phyloP scores from a whole-genome alignment of 2,329 filamentous ascomycete genomes.

The Pseudocercospora fijiensis region DNA sequence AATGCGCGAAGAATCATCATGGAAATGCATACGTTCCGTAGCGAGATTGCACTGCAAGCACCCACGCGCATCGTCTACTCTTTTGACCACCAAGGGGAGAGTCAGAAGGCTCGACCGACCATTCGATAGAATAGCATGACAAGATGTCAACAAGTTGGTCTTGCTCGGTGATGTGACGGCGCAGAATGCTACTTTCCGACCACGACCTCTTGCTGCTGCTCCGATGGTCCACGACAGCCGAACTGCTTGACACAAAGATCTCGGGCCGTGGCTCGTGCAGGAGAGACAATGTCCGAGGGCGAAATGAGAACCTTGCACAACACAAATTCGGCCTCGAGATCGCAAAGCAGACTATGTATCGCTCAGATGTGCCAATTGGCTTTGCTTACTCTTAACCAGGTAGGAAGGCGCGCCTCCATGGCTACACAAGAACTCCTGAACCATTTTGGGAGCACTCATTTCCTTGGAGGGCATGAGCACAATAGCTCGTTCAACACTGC shows the following conservation, averaged over 20 bases:
- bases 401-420: not conserved
- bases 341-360: not conserved
- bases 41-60: constrained; percentile 3
- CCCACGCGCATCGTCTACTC: not conserved
- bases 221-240: not conserved
- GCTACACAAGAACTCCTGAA: not conserved
- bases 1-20: not conserved
- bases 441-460: not conserved
- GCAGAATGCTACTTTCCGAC: not conserved
- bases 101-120: not conserved
- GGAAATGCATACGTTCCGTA: not conserved
- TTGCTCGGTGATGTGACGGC: not conserved
- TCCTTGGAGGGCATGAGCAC: not conserved
- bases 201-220: not conserved
- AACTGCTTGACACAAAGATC: not conserved
- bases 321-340: not conserved
- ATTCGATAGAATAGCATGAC: not conserved
- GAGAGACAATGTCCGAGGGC: not conserved
- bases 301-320: constrained; percentile 7
- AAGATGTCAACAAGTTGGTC: not conserved
- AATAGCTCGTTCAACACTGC: not conserved
- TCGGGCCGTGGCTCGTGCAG: constrained; percentile 3
- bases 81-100: not conserved
- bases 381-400: not conserved
- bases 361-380: not conserved